phyloP scores from a whole-genome alignment of 139 green algal species.

The Edaphochlamys debaryana region DNA sequence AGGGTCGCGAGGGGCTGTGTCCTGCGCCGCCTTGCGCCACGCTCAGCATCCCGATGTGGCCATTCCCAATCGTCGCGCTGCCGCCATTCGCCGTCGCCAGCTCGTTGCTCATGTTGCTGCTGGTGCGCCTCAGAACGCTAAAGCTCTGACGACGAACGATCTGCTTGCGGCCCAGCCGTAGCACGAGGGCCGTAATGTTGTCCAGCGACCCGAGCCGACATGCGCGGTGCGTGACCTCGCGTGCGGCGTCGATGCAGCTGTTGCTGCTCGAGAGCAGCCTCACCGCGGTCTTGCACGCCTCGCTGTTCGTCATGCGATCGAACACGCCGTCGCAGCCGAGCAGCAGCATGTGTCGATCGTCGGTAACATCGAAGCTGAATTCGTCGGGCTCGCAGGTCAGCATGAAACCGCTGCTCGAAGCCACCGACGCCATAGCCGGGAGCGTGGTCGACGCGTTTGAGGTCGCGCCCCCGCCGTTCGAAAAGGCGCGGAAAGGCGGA shows the following conservation, averaged over 20 bases:
- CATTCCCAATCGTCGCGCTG: background rate
- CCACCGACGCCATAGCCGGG: no score
- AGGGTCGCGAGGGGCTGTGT: no score
- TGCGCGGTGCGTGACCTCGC: slow-evolving; percentile 20
- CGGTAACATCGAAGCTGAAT: slow-evolving; percentile 1
- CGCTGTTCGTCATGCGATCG: slow-evolving; percentile 9
- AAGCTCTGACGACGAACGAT: slow-evolving; percentile 31
- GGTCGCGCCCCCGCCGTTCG: no score
- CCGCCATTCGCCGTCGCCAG: background rate
- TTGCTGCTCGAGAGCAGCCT: slow-evolving; percentile 13
- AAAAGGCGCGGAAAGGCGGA: no score
- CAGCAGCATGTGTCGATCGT: slow-evolving; percentile 27
- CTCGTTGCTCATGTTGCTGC: slow-evolving; percentile 7
- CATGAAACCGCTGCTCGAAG: background rate
- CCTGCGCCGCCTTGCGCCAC: no score
- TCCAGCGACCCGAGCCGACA: background rate
- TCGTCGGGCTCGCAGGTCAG: slow-evolving; percentile 24
- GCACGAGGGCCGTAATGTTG: slow-evolving; percentile 25
- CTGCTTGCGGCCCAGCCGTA: slow-evolving; percentile 24
- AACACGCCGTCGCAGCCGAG: slow-evolving; percentile 38
- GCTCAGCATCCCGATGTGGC: no score
- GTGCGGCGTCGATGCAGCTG: slow-evolving; percentile 17
- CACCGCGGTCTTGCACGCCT: slow-evolving; percentile 31
- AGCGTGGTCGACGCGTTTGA: no score
- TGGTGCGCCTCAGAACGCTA: slow-evolving; percentile 19